Base-by-base conservation (phyloP, 768 basidiomycete genomes). In the Leccinum subgranulosum region DNA sequence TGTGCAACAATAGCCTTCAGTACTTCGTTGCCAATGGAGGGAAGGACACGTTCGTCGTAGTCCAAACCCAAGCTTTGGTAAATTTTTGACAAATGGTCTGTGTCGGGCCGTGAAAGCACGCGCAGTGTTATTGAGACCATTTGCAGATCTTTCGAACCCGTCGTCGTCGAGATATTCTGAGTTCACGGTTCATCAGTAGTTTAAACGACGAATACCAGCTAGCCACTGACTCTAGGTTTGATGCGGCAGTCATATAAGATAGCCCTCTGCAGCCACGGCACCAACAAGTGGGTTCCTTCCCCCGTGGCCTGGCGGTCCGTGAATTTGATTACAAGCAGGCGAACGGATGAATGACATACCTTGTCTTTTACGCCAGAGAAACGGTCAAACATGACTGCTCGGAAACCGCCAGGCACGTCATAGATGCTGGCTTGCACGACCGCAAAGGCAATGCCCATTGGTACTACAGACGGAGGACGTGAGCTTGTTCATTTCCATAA, bases 241-340 rank as follows among this genome's bases (percentile, higher is more conserved):
- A 94, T 98, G 57, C 97, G 87, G 62, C 94, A 95, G 79, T 99
- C 97, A 69, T 96, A 98, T 50, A 98, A 77, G 74, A 99, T 98
- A 23, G 96, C 95, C 57, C 88, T 84, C 74, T 98, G 96, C 47
- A 98, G 77, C 92, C 94, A 94, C 33, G 97, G 97, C 63, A 99
- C 78, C 57, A 98, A 79, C 73, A 99, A 87, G 73, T 99, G 97
- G 7, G 97, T 99, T 9, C 97, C 97, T 74, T 99, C 97, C 6
- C 83, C 83, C 9, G 86, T 83, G 10, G 95, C 89, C 94, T 96
- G 61, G 45, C 34, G 25, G 39, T n/a, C 2, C 39, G 53, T 57
- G 25, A 47, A 0, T 21, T 50, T 46, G 6, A 25, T 36, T 36
- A 21, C 36, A n/a, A 8, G 33, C 6, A 6, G 29, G 25, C 29